These are phyloP conservation scores for Penicillium paneum DNA, from an alignment of 2,329 filamentous ascomycete species.

Conservation along the genomic window DNA sequence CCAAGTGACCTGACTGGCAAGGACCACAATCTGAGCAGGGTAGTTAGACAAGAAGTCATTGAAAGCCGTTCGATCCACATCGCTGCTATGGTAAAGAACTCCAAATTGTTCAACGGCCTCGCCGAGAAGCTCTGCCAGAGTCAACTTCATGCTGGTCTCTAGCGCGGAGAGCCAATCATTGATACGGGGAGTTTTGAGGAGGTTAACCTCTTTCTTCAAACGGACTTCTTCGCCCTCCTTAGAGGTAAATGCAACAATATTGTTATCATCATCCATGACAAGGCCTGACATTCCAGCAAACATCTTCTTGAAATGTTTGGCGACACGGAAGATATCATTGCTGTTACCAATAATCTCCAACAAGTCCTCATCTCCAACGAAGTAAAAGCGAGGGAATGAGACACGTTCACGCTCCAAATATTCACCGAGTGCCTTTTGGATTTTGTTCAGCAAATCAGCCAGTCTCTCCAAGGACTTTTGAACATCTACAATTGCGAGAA, in stretches of 20 bases:
- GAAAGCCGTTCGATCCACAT: constrained; percentile 68
- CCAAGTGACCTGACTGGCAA: constrained; percentile 93
- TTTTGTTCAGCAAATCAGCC: constrained; percentile 97
- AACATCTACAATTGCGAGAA: constrained; percentile 90
- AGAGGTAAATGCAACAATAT: constrained; percentile 88
- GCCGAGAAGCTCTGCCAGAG: constrained; percentile 81
- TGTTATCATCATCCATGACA: constrained; percentile 82
- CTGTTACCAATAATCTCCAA: constrained; percentile 99
- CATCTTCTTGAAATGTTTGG: constrained; percentile 99
- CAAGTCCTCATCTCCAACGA: constrained; percentile 96
- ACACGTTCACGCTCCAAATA: constrained; percentile 97
- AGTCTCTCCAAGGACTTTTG: constrained; percentile 94
- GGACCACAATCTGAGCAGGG: constrained; percentile 90
- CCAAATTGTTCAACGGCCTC: constrained; percentile 83
- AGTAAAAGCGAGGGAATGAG: constrained; percentile 98
- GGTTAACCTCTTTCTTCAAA: constrained; percentile 85
- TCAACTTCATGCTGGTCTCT: constrained; percentile 89
- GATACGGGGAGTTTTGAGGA: constrained; percentile 91
- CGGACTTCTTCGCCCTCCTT: constrained; percentile 89
- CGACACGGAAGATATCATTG: constrained; percentile 91
- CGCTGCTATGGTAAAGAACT: constrained; percentile 68
- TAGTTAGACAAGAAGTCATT: constrained; percentile 78
- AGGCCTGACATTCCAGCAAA: constrained; percentile 93
- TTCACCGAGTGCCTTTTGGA: constrained; percentile 96
- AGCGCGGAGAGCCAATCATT: constrained; percentile 98